phyloP scores from a whole-genome alignment of 768 basidiomycete species.

The Suillus subluteus region DNA sequence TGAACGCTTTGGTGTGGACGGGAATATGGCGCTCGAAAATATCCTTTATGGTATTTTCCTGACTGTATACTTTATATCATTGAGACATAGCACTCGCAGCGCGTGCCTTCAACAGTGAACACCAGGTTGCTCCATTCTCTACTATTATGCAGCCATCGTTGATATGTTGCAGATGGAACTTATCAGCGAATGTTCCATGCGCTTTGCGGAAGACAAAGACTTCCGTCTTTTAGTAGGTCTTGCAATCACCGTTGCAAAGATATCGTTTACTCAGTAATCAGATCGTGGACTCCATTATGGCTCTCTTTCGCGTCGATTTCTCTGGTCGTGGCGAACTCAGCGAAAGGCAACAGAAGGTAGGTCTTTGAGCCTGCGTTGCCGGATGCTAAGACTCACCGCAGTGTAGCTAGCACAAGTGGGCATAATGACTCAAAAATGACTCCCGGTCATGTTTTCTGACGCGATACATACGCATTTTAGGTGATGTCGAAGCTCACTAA shows the following conservation, averaged over 20 bases:
- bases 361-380: constrained; percentile 7
- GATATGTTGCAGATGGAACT: constrained; percentile 72
- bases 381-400: constrained; percentile 16
- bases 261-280: constrained; percentile 35
- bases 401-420: constrained; percentile 79
- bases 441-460: neutral
- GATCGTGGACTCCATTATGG: constrained; percentile 98
- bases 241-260: neutral
- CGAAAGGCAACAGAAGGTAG: constrained; percentile 89
- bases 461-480: constrained; percentile 37
- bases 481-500: constrained; percentile 93
- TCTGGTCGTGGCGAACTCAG: constrained; percentile 93
- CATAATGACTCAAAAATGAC: constrained; percentile 9
- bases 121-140: constrained; percentile 60
- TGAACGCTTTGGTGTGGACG: constrained; percentile 92
- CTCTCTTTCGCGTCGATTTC: constrained; percentile 91
- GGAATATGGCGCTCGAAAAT: constrained; percentile 84
- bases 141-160: constrained; percentile 13
- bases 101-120: constrained; percentile 90
- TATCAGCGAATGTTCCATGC: constrained; percentile 85
- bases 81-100: constrained; percentile 48
- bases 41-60: constrained; percentile 76
- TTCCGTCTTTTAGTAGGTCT: constrained; percentile 67
- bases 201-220: constrained; percentile 90
- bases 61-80: neutral